phyloP scores from a whole-genome alignment of 2,329 filamentous ascomycete species.

The Pseudogymnoascus sp. region DNA sequence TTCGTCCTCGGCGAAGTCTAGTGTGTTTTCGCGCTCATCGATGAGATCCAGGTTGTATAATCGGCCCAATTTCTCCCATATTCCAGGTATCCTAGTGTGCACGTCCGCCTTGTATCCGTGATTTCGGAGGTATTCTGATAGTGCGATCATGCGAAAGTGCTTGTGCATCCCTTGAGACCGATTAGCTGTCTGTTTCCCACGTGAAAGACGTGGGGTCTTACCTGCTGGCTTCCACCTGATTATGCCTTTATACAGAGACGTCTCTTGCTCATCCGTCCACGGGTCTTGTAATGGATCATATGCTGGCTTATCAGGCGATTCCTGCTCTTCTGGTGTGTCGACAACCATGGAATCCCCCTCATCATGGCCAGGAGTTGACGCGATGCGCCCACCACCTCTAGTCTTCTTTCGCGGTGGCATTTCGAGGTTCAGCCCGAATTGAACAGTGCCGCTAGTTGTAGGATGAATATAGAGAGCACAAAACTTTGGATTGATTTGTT shows the following conservation, averaged over 20 bases:
- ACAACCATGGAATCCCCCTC: slow-evolving; percentile 54
- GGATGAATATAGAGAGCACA: neutral
- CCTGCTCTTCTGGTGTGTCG: slow-evolving; percentile 42
- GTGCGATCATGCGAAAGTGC: slow-evolving; percentile 85
- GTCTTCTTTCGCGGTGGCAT: slow-evolving; percentile 70
- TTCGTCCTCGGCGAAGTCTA: slow-evolving; percentile 42
- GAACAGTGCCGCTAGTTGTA: neutral
- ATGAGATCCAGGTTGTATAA: slow-evolving; percentile 82
- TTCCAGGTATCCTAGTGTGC: slow-evolving; percentile 83
- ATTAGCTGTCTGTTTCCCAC: neutral
- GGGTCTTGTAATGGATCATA: slow-evolving; percentile 56
- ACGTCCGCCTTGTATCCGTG: slow-evolving; percentile 66
- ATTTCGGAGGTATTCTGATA: slow-evolving; percentile 71
- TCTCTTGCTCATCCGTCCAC: slow-evolving; percentile 95
- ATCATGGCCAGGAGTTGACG: slow-evolving; percentile 50
- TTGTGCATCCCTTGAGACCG: slow-evolving; percentile 69
- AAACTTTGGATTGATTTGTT: neutral
- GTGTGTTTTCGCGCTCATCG: slow-evolving; percentile 69
- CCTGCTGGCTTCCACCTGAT: slow-evolving; percentile 96
- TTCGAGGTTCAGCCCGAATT: neutral
- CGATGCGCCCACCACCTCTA: slow-evolving; percentile 46
- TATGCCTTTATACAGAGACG: slow-evolving; percentile 84
- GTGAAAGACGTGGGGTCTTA: slow-evolving; percentile 32
- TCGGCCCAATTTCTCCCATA: slow-evolving; percentile 79
- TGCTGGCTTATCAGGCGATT: slow-evolving; percentile 31